Evolutionary conservation across 106 monocot species (phyloP).

Genomic region (Chionographis japonica): DNA sequence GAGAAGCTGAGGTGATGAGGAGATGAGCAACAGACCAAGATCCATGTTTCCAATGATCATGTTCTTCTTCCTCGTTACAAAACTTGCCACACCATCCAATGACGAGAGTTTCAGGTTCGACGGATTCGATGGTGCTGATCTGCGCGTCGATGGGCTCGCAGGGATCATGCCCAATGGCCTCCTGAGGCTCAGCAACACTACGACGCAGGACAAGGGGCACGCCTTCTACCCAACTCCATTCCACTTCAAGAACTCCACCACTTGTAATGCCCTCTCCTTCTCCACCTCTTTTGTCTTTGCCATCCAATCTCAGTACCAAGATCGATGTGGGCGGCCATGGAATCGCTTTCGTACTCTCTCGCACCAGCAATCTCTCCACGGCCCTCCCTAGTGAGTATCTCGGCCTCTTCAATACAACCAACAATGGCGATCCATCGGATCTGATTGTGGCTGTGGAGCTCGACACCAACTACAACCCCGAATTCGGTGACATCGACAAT

Average conservation of each 20-base stretch:
- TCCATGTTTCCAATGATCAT: too few relatives aligned
- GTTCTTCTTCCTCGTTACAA: too few relatives aligned
- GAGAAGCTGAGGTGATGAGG: too few relatives aligned
- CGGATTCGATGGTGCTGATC: slow-evolving; percentile 1
- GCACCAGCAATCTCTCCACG: neutral
- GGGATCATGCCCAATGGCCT: neutral
- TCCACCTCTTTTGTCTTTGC: neutral
- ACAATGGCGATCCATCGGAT: neutral
- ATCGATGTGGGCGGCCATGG: neutral
- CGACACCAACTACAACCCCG: neutral
- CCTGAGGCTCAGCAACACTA: neutral
- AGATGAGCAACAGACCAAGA: too few relatives aligned
- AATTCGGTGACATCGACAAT: neutral
- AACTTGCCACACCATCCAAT: too few relatives aligned
- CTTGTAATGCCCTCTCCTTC: neutral
- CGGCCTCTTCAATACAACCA: neutral
- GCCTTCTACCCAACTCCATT: neutral
- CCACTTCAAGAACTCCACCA: neutral
- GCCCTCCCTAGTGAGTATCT: neutral
- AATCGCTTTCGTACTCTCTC: neutral
- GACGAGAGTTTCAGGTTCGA: slow-evolving; percentile 1
- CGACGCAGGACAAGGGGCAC: neutral
- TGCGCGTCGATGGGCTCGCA: neutral
- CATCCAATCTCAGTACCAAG: neutral
- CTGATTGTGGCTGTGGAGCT: neutral